Base-by-base conservation (phyloP, 75 land plant species). In the Pseudotsuga menziesii region DNA sequence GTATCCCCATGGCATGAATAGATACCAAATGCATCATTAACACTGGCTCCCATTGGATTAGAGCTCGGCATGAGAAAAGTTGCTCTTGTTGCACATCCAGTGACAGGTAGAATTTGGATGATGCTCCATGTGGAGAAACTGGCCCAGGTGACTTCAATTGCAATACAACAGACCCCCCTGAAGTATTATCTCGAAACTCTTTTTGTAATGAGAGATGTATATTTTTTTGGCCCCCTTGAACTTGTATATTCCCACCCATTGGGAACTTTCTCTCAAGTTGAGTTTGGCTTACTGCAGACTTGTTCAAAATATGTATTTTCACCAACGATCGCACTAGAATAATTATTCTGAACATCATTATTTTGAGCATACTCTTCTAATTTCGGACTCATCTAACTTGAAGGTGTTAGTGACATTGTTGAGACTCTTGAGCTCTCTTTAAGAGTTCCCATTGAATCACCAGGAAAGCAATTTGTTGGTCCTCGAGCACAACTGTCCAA, bases 391-490 rank as follows among this genome's bases (percentile, higher is more conserved):
- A 56, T 23, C 36, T 80, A 72, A 56, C 36, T 63, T 60, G 74
- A 60, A 3, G 76, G 29, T 9, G 26, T 15, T 39, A 72, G 19
- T 23, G 15, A 22, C 20, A 32, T 29, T 60, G 39, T 22, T 57
- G 13, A 36, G 36, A 61, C 58, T 63, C 67, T 76, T 2, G 26
- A 35, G 14, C 69, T 29, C 54, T 8, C 56, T 67, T 26, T 26
- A 26, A 39, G 69, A 4, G 58, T 11, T 61, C 23, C 73, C 15
- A 75, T 4, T 3, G 69, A 52, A 72, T 80, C 71, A 13, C 44
- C 44, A 60, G 72, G 32, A 7, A 81, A 16, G 35, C 73, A 57
- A 72, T 56, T 56, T n/a, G 59, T 32, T 72, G 69, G 71, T 52
- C 72, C 52, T 26, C 52, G 70, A 73, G 70, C 59, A 56, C 17